Evolutionary conservation across 2,329 filamentous ascomycete genomes (phyloP), one percentile per base, ranked within the genome.

Genomic region (Aurifilum marmelostoma): DNA sequence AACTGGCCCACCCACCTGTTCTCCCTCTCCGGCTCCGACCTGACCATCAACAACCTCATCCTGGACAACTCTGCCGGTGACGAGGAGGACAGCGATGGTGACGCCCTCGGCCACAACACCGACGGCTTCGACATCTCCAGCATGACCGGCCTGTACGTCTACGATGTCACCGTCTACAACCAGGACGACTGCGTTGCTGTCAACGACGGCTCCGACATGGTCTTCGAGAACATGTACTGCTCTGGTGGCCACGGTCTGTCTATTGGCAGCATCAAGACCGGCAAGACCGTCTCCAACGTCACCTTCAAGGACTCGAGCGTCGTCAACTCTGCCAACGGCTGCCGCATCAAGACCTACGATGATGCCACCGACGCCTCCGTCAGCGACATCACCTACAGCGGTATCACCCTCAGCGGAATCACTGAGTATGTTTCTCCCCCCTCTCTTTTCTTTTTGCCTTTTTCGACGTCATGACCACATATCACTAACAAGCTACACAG

Each of bases 111-210:
- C 18, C 77, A 84, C 73, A 89, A 89, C 80, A 89, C 86, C 0
- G 87, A 89, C 73, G 87, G 81, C 1, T 89, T 89, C 72, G 86
- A 89, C 68, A 81, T 89, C 63, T 84, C 85, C 62, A 79, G 75
- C 59, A 85, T 82, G 52, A 79, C 75, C n/a, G 80, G 81, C 50
- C 79, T 89, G 37, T 81, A 79, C 70, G 88, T 89, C 71, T 79
- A 79, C 21, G 83, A 83, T 34, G 84, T 85, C 37, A 82, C 79
- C 34, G 81, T 89, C 67, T 82, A 86, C 75, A 89, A 89, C 79
- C 87, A 89, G 77, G 87, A 89, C 68, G 87, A 89, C 74, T 89
- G 87, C 72, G 79, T 89, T 12, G 86, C 87, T 27, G 75, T 86
- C 71, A 89, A 88, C 79, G 87, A 84, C 2, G 83, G 83, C 3